A percentile compares a stretch with the other conserved stretches of the same genome.
Conservation (phyloP, 306 rosid genomes). For the Astragalus membranaceus region DNA sequence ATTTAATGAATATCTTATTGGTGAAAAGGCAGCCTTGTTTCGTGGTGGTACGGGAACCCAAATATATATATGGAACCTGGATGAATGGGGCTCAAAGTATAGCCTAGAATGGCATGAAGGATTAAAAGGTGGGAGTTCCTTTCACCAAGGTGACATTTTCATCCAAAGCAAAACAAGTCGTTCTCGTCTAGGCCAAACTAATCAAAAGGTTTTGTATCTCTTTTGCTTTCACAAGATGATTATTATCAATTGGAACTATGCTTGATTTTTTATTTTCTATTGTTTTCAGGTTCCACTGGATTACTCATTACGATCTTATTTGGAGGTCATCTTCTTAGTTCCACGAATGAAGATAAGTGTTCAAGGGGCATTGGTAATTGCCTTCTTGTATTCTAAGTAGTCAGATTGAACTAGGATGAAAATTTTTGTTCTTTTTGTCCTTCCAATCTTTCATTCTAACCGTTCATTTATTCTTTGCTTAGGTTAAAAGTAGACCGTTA, state of each 20-base stretch:
- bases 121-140: slow-evolving; percentile 39
- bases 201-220: slow-evolving; percentile 32
- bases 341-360: slow-evolving; percentile 56
- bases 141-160: slow-evolving; percentile 46
- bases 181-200: slow-evolving; percentile 53
- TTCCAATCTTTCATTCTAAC: slow-evolving; percentile 4
- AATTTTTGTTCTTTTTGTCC: background rate
- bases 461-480: slow-evolving; percentile 9
- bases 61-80: slow-evolving; percentile 51
- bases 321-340: slow-evolving; percentile 51
- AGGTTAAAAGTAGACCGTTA: slow-evolving; percentile 50
- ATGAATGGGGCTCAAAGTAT: slow-evolving; percentile 46
- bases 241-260: background rate
- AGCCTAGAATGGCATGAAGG: slow-evolving; percentile 46
- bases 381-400: slow-evolving; percentile 12
- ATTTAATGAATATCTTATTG: slow-evolving; percentile 47
- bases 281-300: slow-evolving; percentile 46
- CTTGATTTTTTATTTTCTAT: background rate
- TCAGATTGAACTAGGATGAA: background rate
- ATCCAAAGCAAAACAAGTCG: slow-evolving; percentile 40
- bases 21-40: slow-evolving; percentile 51
- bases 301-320: slow-evolving; percentile 47
- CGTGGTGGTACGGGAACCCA: slow-evolving; percentile 43
- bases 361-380: slow-evolving; percentile 42
- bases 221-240: background rate